Conservation (phyloP, 441 rosid genomes). For the California macrophylla region DNA sequence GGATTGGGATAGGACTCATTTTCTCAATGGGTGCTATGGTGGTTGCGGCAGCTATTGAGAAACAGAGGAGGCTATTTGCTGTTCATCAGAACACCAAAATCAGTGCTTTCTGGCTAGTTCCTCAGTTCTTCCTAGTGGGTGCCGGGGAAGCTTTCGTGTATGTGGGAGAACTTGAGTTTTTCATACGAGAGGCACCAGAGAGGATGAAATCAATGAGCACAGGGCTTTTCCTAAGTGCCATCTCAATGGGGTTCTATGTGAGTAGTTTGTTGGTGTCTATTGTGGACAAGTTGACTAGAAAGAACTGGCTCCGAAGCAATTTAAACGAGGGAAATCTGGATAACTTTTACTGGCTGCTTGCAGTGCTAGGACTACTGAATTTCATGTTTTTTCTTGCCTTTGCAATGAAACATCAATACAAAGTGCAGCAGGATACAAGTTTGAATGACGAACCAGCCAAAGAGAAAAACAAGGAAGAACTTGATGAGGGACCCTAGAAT, state of each 20-base stretch:
- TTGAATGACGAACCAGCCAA: constrained; percentile 15
- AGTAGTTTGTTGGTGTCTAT: constrained; percentile 43
- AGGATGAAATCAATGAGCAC: constrained; percentile 41
- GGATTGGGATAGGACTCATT: constrained; percentile 68
- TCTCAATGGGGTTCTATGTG: constrained; percentile 47
- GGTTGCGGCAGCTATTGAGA: constrained; percentile 52
- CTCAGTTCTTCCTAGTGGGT: constrained; percentile 40
- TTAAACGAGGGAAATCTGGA: constrained; percentile 46
- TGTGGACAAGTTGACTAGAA: constrained; percentile 42
- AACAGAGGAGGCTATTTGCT: constrained; percentile 37
- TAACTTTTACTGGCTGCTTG: constrained; percentile 73
- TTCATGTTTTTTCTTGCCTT: constrained; percentile 43
- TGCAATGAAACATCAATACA: constrained; percentile 59
- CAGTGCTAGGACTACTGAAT: constrained; percentile 47
- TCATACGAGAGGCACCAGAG: constrained; percentile 34
- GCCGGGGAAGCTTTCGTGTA: constrained; percentile 41
- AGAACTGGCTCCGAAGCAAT: constrained; percentile 61
- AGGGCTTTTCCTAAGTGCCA: constrained; percentile 35
- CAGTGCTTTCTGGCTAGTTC: constrained; percentile 29
- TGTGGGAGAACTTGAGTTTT: constrained; percentile 44
- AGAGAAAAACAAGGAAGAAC: constrained; percentile 11
- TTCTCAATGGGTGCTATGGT: constrained; percentile 58
- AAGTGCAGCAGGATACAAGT: constrained; percentile 28
- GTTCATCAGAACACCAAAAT: constrained; percentile 14
- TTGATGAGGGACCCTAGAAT: background rate